These are phyloP conservation scores for Quercus alba DNA, from an alignment of 306 rosid species.

Conservation along the genomic window DNA sequence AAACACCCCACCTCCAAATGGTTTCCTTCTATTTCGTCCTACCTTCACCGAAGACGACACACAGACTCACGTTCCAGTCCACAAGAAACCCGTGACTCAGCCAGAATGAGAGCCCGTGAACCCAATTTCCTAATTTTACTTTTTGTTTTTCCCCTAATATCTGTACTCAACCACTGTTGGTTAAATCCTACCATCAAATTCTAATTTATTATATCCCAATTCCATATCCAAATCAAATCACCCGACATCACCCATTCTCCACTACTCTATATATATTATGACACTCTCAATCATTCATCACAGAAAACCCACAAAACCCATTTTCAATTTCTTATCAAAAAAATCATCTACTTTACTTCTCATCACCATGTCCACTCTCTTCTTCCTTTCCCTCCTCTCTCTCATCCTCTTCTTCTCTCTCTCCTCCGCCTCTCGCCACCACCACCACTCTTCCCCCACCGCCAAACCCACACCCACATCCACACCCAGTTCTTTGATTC, in stretches of 20 bases:
- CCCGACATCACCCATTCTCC: not conserved
- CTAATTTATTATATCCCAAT: no score
- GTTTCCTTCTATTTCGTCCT: no score
- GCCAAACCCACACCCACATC: not conserved
- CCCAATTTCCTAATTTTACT: no score
- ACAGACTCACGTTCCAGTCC: no score
- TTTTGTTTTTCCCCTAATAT: no score
- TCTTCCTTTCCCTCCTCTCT: conserved; percentile 34
- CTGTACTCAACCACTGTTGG: no score
- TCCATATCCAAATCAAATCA: no score
- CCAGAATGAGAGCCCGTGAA: no score
- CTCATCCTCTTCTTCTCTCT: conserved; percentile 40
- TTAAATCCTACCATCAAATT: no score
- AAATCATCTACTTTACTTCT: conserved; percentile 36
- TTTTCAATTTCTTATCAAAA: not conserved
- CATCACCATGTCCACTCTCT: conserved; percentile 58
- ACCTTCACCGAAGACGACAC: no score
- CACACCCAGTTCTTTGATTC: conserved; percentile 24
- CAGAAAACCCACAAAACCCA: conserved; percentile 19
- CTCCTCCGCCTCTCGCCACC: conserved; percentile 40
- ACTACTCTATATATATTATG: not conserved
- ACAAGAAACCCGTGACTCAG: no score
- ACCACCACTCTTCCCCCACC: not conserved
- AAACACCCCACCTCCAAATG: no score
- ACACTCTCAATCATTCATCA: conserved; percentile 4